Conservation (phyloP, 768 basidiomycete genomes). For the Termitomyces sp. region DNA sequence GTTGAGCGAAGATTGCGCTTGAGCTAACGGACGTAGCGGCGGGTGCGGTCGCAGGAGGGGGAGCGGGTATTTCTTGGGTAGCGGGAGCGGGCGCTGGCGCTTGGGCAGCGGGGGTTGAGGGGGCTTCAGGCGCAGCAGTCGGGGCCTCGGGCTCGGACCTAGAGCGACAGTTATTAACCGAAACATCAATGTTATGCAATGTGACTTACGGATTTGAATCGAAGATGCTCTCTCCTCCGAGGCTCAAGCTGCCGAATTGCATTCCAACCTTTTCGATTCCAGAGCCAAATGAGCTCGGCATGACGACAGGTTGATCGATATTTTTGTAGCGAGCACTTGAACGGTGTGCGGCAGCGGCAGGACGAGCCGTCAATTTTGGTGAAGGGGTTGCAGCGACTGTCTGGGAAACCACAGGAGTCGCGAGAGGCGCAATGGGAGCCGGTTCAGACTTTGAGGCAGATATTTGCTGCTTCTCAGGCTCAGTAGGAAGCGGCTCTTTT, state of each 20-base stretch:
- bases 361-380: slow-evolving; percentile 50
- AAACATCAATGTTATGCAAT: slow-evolving; percentile 3
- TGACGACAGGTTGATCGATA: slow-evolving; percentile 75
- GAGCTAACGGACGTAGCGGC: slow-evolving; percentile 31
- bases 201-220: slow-evolving; percentile 50
- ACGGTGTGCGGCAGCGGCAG: slow-evolving; percentile 51
- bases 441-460: slow-evolving; percentile 30
- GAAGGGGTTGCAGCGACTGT: slow-evolving; percentile 41
- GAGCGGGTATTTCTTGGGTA: slow-evolving; percentile 30
- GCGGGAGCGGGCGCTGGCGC: slow-evolving; percentile 23
- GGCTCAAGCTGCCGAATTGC: slow-evolving; percentile 84
- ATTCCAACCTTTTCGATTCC: slow-evolving; percentile 79
- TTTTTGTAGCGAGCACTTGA: slow-evolving; percentile 64
- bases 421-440: slow-evolving; percentile 29
- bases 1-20: slow-evolving; percentile 45
- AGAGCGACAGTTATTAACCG: neutral
- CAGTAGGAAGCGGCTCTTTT: slow-evolving; percentile 25
- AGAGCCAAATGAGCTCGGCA: slow-evolving; percentile 66
- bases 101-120: slow-evolving; percentile 29
- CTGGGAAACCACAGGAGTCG: slow-evolving; percentile 28
- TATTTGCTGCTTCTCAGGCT: slow-evolving; percentile 25
- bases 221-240: slow-evolving; percentile 63
- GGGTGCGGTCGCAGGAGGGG: slow-evolving; percentile 37
- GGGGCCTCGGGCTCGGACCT: slow-evolving; percentile 18
- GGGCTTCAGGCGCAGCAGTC: slow-evolving; percentile 25